Evolutionary conservation across 2,329 filamentous ascomycete species (phyloP).

Genomic region (Phaeophleospora eucalypticola): DNA sequence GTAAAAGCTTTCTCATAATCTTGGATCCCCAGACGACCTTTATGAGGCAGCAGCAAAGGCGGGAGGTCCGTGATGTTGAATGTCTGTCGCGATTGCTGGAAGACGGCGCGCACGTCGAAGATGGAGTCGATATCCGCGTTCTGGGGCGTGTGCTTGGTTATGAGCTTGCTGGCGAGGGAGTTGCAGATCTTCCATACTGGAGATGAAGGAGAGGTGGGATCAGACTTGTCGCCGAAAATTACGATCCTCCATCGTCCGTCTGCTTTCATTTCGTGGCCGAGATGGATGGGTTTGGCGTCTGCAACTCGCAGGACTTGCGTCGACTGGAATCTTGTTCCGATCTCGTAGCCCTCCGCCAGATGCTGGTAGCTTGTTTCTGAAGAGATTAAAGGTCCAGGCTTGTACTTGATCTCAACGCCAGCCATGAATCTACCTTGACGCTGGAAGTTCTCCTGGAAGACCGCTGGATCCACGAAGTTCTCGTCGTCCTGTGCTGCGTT

Average conservation of each 20-base stretch:
- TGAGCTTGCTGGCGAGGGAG: slow-evolving; percentile 18
- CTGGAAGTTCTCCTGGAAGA: slow-evolving; percentile 32
- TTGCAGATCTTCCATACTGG: slow-evolving; percentile 23
- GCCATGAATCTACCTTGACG: slow-evolving; percentile 33
- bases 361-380: slow-evolving; percentile 24
- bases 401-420: slow-evolving; percentile 29
- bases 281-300: slow-evolving; percentile 34
- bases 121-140: slow-evolving; percentile 42
- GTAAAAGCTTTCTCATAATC: slow-evolving; percentile 44
- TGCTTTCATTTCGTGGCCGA: slow-evolving; percentile 32
- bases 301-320: slow-evolving; percentile 29
- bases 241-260: slow-evolving; percentile 34
- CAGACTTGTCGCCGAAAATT: slow-evolving; percentile 25
- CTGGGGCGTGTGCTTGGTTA: slow-evolving; percentile 37
- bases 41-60: slow-evolving; percentile 42
- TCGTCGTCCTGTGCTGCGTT: slow-evolving; percentile 21
- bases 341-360: slow-evolving; percentile 29
- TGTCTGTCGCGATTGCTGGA: slow-evolving; percentile 28
- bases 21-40: slow-evolving; percentile 32
- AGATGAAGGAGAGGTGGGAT: slow-evolving; percentile 18
- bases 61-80: slow-evolving; percentile 39
- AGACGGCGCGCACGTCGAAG: slow-evolving; percentile 49
- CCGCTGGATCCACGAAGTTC: slow-evolving; percentile 31
- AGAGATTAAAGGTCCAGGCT: slow-evolving; percentile 24
- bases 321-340: slow-evolving; percentile 33